Evolutionary conservation across 345 rosid genomes (phyloP).

Genomic region (Sisymbrium irio): DNA sequence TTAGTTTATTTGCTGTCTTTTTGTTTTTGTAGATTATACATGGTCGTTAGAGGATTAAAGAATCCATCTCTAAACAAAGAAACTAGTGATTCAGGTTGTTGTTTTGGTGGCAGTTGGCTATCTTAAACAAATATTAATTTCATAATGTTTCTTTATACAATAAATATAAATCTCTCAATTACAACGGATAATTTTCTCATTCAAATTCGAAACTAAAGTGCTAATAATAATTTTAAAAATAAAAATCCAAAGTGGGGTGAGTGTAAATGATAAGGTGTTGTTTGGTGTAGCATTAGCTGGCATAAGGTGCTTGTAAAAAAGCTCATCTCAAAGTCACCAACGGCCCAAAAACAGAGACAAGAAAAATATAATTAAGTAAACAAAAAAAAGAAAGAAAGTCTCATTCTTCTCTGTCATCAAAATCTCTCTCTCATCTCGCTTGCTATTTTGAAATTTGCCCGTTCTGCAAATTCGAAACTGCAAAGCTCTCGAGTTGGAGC

Average conservation of each 20-base stretch:
- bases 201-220: conserved; percentile 23
- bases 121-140: not conserved
- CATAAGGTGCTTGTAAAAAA: conserved; percentile 22
- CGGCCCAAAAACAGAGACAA: conserved; percentile 18
- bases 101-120: not conserved
- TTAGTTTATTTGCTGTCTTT: conserved; percentile 2
- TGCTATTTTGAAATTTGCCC: conserved; percentile 10
- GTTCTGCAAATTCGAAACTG: not conserved
- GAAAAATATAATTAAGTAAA: no score
- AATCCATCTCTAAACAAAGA: not conserved
- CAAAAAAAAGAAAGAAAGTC: no score
- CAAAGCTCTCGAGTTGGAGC: not conserved
- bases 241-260: conserved; percentile 16
- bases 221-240: not conserved
- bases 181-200: conserved; percentile 4
- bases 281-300: conserved; percentile 36
- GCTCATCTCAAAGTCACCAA: conserved; percentile 34
- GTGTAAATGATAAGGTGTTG: conserved; percentile 36
- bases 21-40: not conserved
- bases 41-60: not conserved
- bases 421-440: conserved; percentile 8
- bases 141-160: not conserved
- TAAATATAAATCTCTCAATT: not conserved
- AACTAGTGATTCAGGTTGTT: not conserved
- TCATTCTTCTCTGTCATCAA: conserved; percentile 24